phyloP scores from a whole-genome alignment of 257 asterid species.

The Gardenia jasminoides region DNA sequence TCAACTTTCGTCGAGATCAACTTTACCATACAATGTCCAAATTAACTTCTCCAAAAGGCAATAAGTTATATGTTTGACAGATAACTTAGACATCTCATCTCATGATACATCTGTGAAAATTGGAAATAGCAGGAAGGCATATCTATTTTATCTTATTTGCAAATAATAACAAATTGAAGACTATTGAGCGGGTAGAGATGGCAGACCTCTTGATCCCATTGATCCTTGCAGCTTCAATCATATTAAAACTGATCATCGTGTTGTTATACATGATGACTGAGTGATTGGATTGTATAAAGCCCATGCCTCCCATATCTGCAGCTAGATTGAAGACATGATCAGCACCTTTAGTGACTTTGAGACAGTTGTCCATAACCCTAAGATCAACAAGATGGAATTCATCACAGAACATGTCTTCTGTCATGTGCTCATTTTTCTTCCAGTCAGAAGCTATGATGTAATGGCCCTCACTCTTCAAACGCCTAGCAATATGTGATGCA shows the following conservation, averaged over 20 bases:
- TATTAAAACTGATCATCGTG: conserved; percentile 84
- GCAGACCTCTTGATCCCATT: conserved; percentile 69
- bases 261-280: conserved; percentile 87
- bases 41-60: background rate
- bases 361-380: conserved; percentile 89
- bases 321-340: conserved; percentile 87
- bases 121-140: background rate
- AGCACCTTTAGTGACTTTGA: conserved; percentile 61
- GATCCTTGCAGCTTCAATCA: conserved; percentile 83
- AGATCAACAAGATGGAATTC: conserved; percentile 90
- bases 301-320: conserved; percentile 95
- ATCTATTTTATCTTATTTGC: background rate
- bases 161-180: background rate
- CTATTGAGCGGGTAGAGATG: conserved; percentile 18
- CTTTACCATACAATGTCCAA: background rate
- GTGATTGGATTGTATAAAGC: conserved; percentile 88
- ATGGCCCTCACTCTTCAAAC: conserved; percentile 79
- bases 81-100: background rate
- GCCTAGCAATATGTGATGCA: conserved; percentile 85
- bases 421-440: conserved; percentile 90
- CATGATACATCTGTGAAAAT: background rate
- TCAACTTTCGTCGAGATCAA: background rate
- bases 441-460: conserved; percentile 84
- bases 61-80: background rate
- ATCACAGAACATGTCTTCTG: conserved; percentile 81